Percentiles rank a stretch among this genome's conserved stretches.
These are phyloP conservation scores for Aspergillus jensenii DNA, from an alignment of 2,329 filamentous ascomycete species.

Conservation along the genomic window DNA sequence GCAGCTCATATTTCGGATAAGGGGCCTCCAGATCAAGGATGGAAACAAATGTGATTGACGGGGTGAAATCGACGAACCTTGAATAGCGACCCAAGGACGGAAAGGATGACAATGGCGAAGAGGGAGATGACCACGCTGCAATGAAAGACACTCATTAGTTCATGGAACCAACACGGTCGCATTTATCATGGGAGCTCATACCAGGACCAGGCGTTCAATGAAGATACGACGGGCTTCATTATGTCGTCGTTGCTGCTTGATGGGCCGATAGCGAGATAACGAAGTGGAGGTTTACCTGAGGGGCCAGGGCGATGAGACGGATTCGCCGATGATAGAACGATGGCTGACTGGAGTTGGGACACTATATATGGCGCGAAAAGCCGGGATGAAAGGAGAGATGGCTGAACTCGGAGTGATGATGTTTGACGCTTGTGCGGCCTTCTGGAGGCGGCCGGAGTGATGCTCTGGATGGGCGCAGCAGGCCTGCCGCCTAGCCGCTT, in stretches of 20 bases:
- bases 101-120: conserved; percentile 66
- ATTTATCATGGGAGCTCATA: conserved; percentile 47
- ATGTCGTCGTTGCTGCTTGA: conserved; percentile 34
- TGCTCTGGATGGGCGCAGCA: background rate
- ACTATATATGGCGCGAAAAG: background rate
- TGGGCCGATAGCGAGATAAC: background rate
- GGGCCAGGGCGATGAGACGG: background rate
- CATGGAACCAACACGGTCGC: conserved; percentile 11
- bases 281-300: background rate
- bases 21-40: background rate
- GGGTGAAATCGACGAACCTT: conserved; percentile 49
- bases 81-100: conserved; percentile 70
- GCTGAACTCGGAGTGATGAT: background rate
- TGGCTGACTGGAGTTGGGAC: background rate
- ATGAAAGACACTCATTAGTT: conserved; percentile 14
- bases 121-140: conserved; percentile 68
- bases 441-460: background rate
- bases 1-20: background rate
- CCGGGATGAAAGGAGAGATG: background rate
- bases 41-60: background rate
- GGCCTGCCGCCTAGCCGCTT: conserved; percentile 11
- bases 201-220: conserved; percentile 95
- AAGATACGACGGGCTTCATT: conserved; percentile 94
- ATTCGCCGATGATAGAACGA: background rate
- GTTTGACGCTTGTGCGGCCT: background rate